Evolutionary conservation across 148 eudicot species (phyloP), one percentile per base, ranked within the genome.

Genomic region (Amaranthus palmeri): DNA sequence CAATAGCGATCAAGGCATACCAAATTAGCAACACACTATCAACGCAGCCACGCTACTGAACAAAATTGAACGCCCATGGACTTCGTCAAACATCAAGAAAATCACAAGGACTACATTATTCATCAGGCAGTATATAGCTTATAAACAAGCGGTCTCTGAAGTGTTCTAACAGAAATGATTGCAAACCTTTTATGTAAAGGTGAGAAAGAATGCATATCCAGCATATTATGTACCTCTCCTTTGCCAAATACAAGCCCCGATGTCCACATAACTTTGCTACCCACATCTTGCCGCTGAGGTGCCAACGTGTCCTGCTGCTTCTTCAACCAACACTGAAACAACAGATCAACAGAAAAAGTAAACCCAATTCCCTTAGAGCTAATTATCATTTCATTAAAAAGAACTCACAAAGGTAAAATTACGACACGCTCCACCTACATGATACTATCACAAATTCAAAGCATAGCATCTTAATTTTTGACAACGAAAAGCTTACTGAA

Each of bases 161-260:
- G 36, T 8, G 11, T 52, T n/a, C 12, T 14, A 62, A 9, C 41
- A 50, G 58, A 54, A 53, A 40, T 13, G 15, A 15, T n/a, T 60
- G 63, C 69, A 63, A 13, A 67, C 52, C 61, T 74, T 15, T 36
- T 12, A 57, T 3, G 41, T 50, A 64, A n/a, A 52, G 51, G 52
- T 47, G 67, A 47, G 54, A 76, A 51, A 54, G 63, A 70, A 55
- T 8, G 43, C 8, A 49, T 71, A 6, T 18, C 72, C 10, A 52
- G 48, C 46, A 73, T 15, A 66, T 76, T 46, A 72, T 60, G 15
- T 82, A 88, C 92, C 92, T 88, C 81, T 72, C 92, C 92, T 79
- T 81, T 88, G 44, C 92, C 89, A 76, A 88, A 88, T 56, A 88
- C 78, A 65, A 88, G 71, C 65, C 92, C 92, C 65, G 89, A 88